Base-by-base conservation (phyloP, 139 green algal genomes). In the Micractinium conductrix region DNA sequence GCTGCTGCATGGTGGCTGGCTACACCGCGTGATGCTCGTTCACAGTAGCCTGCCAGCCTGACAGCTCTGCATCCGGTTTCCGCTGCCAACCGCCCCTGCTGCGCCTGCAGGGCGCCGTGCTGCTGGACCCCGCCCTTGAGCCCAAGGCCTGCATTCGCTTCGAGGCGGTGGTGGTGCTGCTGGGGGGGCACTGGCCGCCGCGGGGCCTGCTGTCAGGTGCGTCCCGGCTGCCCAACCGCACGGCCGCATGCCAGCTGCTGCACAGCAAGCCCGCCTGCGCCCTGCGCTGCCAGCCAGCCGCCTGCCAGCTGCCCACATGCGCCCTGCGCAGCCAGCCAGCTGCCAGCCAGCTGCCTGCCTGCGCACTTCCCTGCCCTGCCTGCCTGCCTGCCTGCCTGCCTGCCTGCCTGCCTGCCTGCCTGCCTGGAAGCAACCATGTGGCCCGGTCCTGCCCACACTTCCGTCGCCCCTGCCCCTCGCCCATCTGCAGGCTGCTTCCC, bases 141-240 rank as follows among this genome's bases (percentile, higher is more conserved):
- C 88, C 92, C 17, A 69, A 73, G 30, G 88, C 92, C 16, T 83
- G 78, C 45, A 90, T 87, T 83, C 69, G 84, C 22, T 96, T 96
- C 83, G 89, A 95, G 63, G 93, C 93, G 1, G 58, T 89, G 53
- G 68, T 96, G 65, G 90, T 96, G 71, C 83, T 97, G 81, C 85
- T 96, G 63, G 91, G 91, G 2, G 94, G 94, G 6, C 89, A 94
- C 80, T 97, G 94, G 94, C 94, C 94, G 0, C 67, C 94, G 0
- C 87, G 94, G 2, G 94, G 94, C n/a, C 87, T 97, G 26, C 45
- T 97, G 22, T 95, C 94, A 26, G 94, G 94, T 48, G n/a, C 3
- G 69, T 12, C 14, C 8, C 16, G 42, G 9, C 22, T 9, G 62
- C 16, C 10, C 19, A 38, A 72, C 14, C 14, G 17, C 16, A 72